Evolutionary conservation across 768 basidiomycete genomes (phyloP), one percentile per base, ranked within the genome.

Genomic region (Mycena sanguinolenta): DNA sequence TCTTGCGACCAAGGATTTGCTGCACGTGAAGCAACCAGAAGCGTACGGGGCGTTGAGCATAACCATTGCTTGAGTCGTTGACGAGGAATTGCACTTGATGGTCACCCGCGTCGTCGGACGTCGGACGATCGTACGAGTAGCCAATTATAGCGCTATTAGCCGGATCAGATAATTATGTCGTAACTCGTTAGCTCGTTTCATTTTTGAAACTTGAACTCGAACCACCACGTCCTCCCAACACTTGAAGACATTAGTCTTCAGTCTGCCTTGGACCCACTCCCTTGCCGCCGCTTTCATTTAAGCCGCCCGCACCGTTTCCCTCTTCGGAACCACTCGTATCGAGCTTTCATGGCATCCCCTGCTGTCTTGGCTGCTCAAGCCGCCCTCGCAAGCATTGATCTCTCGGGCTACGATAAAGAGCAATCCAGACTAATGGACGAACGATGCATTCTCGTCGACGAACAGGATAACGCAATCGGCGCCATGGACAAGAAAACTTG

Each of bases 351-450:
- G 88, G 74, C 86, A 57, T 92, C 89, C 54, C 91, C 84, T 68
- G 92, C 92, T 55, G 83, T 90, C 64, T 76, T 82, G 64, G 91
- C 92, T 69, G 91, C 91, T 23, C 84, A 82, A 67, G 86, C 90
- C 65, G 85, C 87, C 52, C 88, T 95, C 71, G 89, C 92, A 14
- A 91, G 84, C 76, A 85, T 97, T 73, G 94, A 96, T 79, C 85
- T 97, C 52, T 89, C 90, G 21, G 86, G 78, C 70, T 98, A 98
- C 87, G 97, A 98, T 79, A 88, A 92, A 14, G 95, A 96, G 76
- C 97, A 98, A 79, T 95, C 95, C 39, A 88, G 92, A 70, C 86
- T 99, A 67, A 99, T 99, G 98, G 95, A 96, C 75, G 98, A 99
- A 82, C 85, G 91, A 64, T 97, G 97, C 75, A 97, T 97, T 78